Evolutionary conservation across 768 basidiomycete genomes (phyloP), one percentile per base, ranked within the genome.

Genomic region (Leucocoprinus sp.): DNA sequence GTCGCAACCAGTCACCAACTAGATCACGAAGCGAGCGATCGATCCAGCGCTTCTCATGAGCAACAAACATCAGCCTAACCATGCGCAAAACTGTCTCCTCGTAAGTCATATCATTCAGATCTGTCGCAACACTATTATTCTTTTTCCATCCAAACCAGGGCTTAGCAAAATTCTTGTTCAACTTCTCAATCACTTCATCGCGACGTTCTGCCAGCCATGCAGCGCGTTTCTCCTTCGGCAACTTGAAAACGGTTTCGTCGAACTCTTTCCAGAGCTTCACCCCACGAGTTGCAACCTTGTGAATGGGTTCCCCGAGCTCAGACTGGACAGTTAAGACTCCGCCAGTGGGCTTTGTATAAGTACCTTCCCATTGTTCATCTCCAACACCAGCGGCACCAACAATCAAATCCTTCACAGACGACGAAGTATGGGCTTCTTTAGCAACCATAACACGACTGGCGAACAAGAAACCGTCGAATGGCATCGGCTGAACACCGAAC

Each of bases 201-300:
- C 83, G 84, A 55, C 82, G 87, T 66, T 93, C 86, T 34, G 70
- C 69, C 53, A 98, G 70, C 95, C 95, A 99, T 0, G 78, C 74
- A 11, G 65, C 73, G 37, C 95, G 84, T 75, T 99, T 99, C 70
- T 98, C 96, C 70, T 93, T 91, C 8, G 95, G 83, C 55, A 97
- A 64, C 62, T 83, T 86, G 77, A 98, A 99, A 46, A 99, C 87
- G 18, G 83, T 90, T 56, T 95, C 83, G 57, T 99, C 96, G 60
- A 97, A 97, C 69, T 98, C 93, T 64, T 93, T 92, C 96, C 96
- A 99, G 33, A 99, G 74, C 72, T 89, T 97, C 64, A 99, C 90
- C 27, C 78, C 96, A 38, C 96, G 87, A 33, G 84, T 99, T 26
- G 96, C 93, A 59, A 99, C 89, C 72, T 99, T 99, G 72, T 99